These are phyloP conservation scores for Crinitomyces ghanaensis DNA, from an alignment of 805 yeast species.

Conservation along the genomic window DNA sequence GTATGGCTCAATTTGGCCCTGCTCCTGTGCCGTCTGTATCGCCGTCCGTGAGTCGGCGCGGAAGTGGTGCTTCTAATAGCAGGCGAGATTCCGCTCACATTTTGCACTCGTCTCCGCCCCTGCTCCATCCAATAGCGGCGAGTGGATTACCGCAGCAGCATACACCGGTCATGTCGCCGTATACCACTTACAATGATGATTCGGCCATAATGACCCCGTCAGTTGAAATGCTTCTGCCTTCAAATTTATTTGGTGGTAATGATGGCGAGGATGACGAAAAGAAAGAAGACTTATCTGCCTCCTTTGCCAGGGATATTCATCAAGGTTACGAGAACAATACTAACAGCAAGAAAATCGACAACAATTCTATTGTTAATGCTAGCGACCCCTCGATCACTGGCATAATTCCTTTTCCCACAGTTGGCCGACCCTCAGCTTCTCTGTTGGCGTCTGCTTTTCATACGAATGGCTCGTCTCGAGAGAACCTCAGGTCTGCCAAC, in stretches of 20 bases:
- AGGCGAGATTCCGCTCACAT: too few relatives aligned
- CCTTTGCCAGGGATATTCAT: constrained; percentile 15
- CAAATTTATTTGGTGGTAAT: constrained; percentile 24
- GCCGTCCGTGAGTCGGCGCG: too few relatives aligned
- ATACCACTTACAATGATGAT: constrained; percentile 9
- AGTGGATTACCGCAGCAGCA: constrained; percentile 4
- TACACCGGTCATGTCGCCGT: background rate
- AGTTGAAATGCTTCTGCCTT: constrained; percentile 28
- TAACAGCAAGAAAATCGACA: too few relatives aligned
- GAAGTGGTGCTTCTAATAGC: background rate
- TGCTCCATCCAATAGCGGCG: background rate
- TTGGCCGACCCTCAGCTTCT: too few relatives aligned
- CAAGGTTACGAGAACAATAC: too few relatives aligned
- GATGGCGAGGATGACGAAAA: too few relatives aligned
- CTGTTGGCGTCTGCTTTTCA: constrained; percentile 10
- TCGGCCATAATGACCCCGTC: constrained; percentile 26
- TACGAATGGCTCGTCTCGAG: too few relatives aligned
- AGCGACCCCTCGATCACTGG: too few relatives aligned
- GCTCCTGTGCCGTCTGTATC: constrained; percentile 3
- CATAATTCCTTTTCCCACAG: too few relatives aligned
- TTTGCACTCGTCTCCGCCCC: too few relatives aligned
- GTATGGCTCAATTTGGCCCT: constrained; percentile 5
- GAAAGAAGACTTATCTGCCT: constrained; percentile 18
- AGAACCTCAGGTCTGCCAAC: too few relatives aligned
- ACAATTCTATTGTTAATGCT: too few relatives aligned